Evolutionary conservation across 2,329 filamentous ascomycete species (phyloP).

Genomic region (Trematosphaeria pertusa): DNA sequence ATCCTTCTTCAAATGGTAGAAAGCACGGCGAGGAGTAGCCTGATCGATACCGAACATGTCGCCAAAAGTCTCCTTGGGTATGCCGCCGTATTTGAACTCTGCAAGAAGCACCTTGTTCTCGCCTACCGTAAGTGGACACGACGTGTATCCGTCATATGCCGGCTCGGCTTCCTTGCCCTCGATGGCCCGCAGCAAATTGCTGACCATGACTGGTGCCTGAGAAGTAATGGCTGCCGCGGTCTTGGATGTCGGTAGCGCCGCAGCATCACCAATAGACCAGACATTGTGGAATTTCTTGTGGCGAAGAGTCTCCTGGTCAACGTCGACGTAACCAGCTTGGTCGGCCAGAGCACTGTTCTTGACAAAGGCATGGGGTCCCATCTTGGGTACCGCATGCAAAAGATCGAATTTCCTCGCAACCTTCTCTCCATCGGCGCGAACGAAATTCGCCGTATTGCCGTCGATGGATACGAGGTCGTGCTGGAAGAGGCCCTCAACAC

Average conservation of each 20-base stretch:
- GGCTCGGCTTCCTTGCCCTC: slow-evolving; percentile 33
- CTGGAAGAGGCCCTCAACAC: slow-evolving; percentile 48
- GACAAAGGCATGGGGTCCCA: slow-evolving; percentile 46
- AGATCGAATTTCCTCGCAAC: slow-evolving; percentile 46
- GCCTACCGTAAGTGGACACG: slow-evolving; percentile 50
- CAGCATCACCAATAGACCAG: slow-evolving; percentile 50
- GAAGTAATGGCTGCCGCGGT: slow-evolving; percentile 49
- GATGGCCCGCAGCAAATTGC: slow-evolving; percentile 41
- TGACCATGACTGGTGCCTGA: slow-evolving; percentile 44
- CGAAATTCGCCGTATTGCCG: slow-evolving; percentile 47
- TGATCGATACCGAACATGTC: slow-evolving; percentile 64
- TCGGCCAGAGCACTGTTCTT: slow-evolving; percentile 45
- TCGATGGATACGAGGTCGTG: slow-evolving; percentile 47
- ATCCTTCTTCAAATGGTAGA: slow-evolving; percentile 70
- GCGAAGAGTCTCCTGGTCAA: slow-evolving; percentile 42
- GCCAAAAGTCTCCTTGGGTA: slow-evolving; percentile 68
- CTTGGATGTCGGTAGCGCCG: slow-evolving; percentile 48
- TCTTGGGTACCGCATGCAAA: slow-evolving; percentile 48
- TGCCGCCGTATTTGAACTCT: slow-evolving; percentile 70
- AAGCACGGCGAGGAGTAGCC: slow-evolving; percentile 60
- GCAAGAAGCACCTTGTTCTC: slow-evolving; percentile 69
- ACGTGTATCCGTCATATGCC: slow-evolving; percentile 49
- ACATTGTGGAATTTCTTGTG: slow-evolving; percentile 49
- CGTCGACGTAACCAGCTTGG: slow-evolving; percentile 47
- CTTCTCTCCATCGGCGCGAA: slow-evolving; percentile 28